These are phyloP conservation scores for Ophiocordyceps robertsii DNA, from an alignment of 2,329 filamentous ascomycete species.

Conservation along the genomic window DNA sequence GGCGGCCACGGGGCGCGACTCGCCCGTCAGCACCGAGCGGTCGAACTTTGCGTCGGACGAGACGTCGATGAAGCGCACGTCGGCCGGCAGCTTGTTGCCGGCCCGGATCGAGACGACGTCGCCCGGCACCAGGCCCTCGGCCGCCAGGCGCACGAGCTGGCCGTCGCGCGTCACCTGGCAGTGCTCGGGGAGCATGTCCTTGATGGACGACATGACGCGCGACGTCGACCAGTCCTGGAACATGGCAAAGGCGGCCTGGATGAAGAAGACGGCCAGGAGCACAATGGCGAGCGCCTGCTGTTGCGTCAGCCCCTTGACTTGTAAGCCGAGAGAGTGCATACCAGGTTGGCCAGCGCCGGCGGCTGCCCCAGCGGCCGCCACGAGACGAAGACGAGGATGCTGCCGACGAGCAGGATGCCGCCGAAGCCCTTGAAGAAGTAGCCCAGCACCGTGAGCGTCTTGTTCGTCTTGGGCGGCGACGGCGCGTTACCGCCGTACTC, in stretches of 20 bases:
- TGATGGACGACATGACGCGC: slow-evolving; percentile 67
- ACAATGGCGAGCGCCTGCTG: slow-evolving; percentile 54
- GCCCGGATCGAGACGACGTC: slow-evolving; percentile 56
- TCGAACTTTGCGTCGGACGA: slow-evolving; percentile 61
- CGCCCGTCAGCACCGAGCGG: slow-evolving; percentile 56
- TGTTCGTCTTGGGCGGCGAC: slow-evolving; percentile 49
- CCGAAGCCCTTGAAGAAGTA: slow-evolving; percentile 75
- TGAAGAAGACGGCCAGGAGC: slow-evolving; percentile 53
- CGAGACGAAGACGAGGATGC: slow-evolving; percentile 60
- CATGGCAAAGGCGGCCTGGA: slow-evolving; percentile 56
- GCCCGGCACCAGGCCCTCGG: slow-evolving; percentile 54
- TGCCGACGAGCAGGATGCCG: slow-evolving; percentile 52
- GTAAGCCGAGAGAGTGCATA: too few species aligned
- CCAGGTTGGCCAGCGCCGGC: slow-evolving; percentile 52
- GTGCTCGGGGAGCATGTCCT: slow-evolving; percentile 64
- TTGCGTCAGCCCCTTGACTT: too few species aligned
- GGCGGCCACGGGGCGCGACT: slow-evolving; percentile 51
- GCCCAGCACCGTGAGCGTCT: slow-evolving; percentile 41
- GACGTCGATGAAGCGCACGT: slow-evolving; percentile 55
- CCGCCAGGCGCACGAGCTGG: slow-evolving; percentile 30
- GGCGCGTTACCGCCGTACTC: slow-evolving; percentile 56
- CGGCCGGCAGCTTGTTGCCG: slow-evolving; percentile 62
- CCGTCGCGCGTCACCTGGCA: slow-evolving; percentile 53
- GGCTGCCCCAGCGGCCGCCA: slow-evolving; percentile 65
- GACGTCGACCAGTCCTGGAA: slow-evolving; percentile 67